phyloP scores from a whole-genome alignment of 2,329 filamentous ascomycete genomes.

The Trichoderma sp. region DNA sequence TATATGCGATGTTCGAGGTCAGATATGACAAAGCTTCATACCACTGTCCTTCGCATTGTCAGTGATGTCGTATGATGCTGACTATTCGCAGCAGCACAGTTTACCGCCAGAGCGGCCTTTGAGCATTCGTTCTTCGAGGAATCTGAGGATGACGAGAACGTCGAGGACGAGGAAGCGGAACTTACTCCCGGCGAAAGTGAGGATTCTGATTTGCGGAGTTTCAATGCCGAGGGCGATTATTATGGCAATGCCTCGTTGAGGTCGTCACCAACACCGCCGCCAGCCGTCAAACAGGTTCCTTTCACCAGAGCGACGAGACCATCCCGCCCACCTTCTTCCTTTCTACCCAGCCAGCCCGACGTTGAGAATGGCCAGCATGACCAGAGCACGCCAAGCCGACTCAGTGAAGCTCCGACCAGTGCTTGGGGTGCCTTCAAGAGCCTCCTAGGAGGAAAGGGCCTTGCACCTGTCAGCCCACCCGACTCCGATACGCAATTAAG shows the following conservation, averaged over 20 bases:
- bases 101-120: constrained; percentile 4
- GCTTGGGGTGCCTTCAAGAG: constrained; percentile 21
- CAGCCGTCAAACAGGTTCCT: not conserved
- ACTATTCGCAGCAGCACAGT: not conserved
- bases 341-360: not conserved
- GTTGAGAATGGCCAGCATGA: not conserved
- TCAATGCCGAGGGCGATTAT: constrained; percentile 42
- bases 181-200: constrained; percentile 33
- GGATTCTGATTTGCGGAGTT: constrained; percentile 41
- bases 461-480: constrained; percentile 21
- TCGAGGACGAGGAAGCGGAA: constrained; percentile 9
- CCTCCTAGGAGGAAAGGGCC: not conserved
- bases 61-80: not conserved
- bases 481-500: constrained; percentile 25
- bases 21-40: not conserved
- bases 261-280: constrained; percentile 34
- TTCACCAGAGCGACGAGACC: not conserved
- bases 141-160: constrained; percentile 33
- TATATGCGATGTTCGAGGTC: not conserved
- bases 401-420: constrained; percentile 1
- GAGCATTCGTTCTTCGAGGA: constrained; percentile 7
- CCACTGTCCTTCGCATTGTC: not conserved
- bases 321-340: not conserved
- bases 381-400: not conserved
- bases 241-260: constrained; percentile 45